Percentiles rank a stretch among this genome's conserved stretches.
These are phyloP conservation scores for Fusarium verticillioides DNA, from an alignment of 2,329 filamentous ascomycete genomes.

Conservation along the genomic window DNA sequence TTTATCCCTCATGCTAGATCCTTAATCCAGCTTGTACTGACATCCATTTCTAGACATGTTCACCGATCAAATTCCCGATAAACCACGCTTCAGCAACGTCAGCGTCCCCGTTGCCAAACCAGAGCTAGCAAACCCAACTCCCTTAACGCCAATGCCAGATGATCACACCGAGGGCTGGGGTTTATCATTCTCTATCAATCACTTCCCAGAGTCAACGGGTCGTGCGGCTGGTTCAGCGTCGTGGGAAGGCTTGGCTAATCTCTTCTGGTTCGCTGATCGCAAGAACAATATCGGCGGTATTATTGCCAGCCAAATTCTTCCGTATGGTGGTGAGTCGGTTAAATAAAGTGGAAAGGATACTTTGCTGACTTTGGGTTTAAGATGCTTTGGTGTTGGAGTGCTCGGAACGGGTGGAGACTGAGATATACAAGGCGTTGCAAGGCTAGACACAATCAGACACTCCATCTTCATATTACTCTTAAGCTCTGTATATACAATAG, in stretches of 20 bases:
- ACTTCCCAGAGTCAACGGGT: background rate
- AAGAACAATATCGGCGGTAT: background rate
- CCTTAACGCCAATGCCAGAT: background rate
- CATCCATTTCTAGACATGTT: background rate
- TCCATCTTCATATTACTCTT: no score
- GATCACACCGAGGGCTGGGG: background rate
- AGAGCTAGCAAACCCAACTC: background rate
- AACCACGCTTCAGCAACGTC: background rate
- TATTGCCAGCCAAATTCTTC: background rate
- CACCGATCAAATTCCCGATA: background rate
- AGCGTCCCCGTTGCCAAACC: background rate
- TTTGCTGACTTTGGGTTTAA: background rate
- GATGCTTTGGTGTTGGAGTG: background rate
- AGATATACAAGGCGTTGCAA: background rate
- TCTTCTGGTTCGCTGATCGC: background rate
- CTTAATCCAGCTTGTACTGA: no score
- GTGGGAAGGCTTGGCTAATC: background rate
- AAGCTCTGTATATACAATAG: no score
- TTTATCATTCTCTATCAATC: background rate
- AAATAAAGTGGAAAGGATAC: accelerated
- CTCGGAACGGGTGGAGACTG: background rate
- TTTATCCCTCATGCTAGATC: no score
- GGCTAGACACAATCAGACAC: no score
- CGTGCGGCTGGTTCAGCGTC: background rate
- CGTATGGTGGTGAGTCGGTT: background rate